These are phyloP conservation scores for Cryphonectria parasitica DNA, from an alignment of 2,329 filamentous ascomycete genomes.

Conservation along the genomic window DNA sequence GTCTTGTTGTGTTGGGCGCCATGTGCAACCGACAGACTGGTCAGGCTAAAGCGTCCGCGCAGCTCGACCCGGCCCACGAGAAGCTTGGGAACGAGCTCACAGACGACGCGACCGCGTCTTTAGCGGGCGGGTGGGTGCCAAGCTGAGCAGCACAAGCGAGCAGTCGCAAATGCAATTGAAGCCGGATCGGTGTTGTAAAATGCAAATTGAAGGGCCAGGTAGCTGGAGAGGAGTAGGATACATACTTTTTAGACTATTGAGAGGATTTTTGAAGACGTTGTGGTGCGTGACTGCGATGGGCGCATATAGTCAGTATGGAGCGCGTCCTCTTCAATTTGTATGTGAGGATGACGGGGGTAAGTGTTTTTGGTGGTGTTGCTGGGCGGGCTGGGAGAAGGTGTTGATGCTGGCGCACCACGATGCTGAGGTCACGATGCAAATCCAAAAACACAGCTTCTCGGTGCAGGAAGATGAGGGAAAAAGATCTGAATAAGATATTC, in stretches of 20 bases:
- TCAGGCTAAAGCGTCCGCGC: constrained; percentile 13
- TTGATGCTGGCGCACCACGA: constrained; percentile 28
- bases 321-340: constrained; percentile 4
- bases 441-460: constrained; percentile 19
- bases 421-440: constrained; percentile 15
- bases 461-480: constrained; percentile 18
- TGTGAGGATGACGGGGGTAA: constrained; percentile 8
- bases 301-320: constrained; percentile 25
- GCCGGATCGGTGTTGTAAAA: constrained; percentile 37
- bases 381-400: constrained; percentile 29
- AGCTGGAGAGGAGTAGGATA: constrained; percentile 32
- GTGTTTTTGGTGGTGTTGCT: constrained; percentile 28
- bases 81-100: constrained; percentile 16
- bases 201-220: constrained; percentile 43
- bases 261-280: constrained; percentile 27
- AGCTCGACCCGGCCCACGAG: constrained; percentile 12
- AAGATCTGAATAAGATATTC: constrained; percentile 12
- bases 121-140: constrained; percentile 16
- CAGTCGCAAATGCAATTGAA: constrained; percentile 47
- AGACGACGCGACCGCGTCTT: constrained; percentile 16
- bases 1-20: not conserved
- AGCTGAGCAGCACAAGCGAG: constrained; percentile 14
- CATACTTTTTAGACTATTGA: constrained; percentile 43
- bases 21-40: not conserved
- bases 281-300: constrained; percentile 36